phyloP scores from a whole-genome alignment of 176 grass and related monocot species.

The Eragrostis nindensis region DNA sequence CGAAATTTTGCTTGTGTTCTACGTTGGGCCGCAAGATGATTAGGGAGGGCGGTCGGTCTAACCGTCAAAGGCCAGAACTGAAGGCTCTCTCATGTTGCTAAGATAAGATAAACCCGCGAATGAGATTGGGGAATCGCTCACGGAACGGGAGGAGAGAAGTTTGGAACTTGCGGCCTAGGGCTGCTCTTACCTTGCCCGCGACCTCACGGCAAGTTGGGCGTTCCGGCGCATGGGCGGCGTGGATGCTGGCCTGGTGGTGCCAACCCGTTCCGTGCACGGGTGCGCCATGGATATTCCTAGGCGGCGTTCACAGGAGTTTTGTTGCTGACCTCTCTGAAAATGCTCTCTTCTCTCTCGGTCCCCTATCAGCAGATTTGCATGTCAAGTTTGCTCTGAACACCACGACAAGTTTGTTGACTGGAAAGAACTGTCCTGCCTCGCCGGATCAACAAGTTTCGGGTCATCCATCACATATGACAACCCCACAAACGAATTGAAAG shows the following conservation, averaged over 20 bases:
- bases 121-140: neutral
- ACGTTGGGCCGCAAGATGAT: too few relatives aligned
- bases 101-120: neutral
- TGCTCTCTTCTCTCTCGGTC: too few relatives aligned
- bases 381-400: neutral
- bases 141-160: neutral
- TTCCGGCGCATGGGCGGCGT: neutral
- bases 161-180: conserved; percentile 1
- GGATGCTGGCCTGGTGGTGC: too few relatives aligned
- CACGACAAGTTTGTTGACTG: too few relatives aligned
- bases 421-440: too few relatives aligned
- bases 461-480: too few relatives aligned
- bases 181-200: conserved; percentile 31
- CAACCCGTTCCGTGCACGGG: conserved; percentile 31
- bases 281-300: conserved; percentile 25
- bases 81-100: too few relatives aligned
- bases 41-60: too few relatives aligned
- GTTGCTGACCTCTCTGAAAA: neutral
- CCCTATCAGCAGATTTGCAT: neutral
- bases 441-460: too few relatives aligned
- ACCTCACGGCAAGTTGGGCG: conserved; percentile 36
- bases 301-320: neutral
- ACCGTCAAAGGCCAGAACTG: too few relatives aligned
- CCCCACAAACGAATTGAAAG: too few relatives aligned
- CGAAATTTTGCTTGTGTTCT: too few relatives aligned